Conservation (phyloP, 2,329 filamentous ascomycete genomes). For the Geoglossum cookeanum region DNA sequence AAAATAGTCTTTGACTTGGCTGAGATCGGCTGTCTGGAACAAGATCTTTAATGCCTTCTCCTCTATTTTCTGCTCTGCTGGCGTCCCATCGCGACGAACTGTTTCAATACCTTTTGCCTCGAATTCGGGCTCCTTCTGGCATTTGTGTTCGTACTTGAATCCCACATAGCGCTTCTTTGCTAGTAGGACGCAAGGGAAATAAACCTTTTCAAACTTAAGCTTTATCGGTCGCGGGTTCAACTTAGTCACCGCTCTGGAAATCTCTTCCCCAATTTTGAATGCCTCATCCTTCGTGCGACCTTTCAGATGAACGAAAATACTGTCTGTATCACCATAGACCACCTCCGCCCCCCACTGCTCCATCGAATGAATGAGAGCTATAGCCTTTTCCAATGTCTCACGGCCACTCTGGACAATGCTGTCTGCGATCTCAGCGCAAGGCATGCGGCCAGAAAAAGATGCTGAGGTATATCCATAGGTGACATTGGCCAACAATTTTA, state of each 20-base stretch:
- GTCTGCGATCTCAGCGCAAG: slow-evolving; percentile 92
- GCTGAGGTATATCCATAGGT: slow-evolving; percentile 97
- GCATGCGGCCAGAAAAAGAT: slow-evolving; percentile 93
- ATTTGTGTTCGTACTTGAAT: slow-evolving; percentile 75
- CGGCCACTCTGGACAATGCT: slow-evolving; percentile 93
- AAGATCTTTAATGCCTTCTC: slow-evolving; percentile 77
- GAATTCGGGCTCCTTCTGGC: slow-evolving; percentile 66
- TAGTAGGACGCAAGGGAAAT: slow-evolving; percentile 81
- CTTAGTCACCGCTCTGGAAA: slow-evolving; percentile 67
- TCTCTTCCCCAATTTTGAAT: slow-evolving; percentile 83
- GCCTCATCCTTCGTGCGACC: slow-evolving; percentile 75
- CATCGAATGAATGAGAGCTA: slow-evolving; percentile 78
- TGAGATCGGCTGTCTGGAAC: slow-evolving; percentile 78
- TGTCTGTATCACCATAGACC: slow-evolving; percentile 95
- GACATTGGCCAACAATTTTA: slow-evolving; percentile 96
- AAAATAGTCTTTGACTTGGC: slow-evolving; percentile 76
- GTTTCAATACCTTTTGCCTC: slow-evolving; percentile 98
- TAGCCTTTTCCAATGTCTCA: slow-evolving; percentile 85
- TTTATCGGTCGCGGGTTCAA: slow-evolving; percentile 85
- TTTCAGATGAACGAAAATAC: slow-evolving; percentile 75
- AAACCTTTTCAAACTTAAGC: slow-evolving; percentile 97
- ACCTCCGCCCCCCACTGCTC: slow-evolving; percentile 85
- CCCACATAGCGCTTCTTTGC: slow-evolving; percentile 98
- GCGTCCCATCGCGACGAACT: slow-evolving; percentile 82
- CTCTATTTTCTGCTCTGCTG: slow-evolving; percentile 90